Evolutionary conservation across 2,329 filamentous ascomycete genomes (phyloP), one percentile per base, ranked within the genome.

Genomic region (Sporothrix phasma): DNA sequence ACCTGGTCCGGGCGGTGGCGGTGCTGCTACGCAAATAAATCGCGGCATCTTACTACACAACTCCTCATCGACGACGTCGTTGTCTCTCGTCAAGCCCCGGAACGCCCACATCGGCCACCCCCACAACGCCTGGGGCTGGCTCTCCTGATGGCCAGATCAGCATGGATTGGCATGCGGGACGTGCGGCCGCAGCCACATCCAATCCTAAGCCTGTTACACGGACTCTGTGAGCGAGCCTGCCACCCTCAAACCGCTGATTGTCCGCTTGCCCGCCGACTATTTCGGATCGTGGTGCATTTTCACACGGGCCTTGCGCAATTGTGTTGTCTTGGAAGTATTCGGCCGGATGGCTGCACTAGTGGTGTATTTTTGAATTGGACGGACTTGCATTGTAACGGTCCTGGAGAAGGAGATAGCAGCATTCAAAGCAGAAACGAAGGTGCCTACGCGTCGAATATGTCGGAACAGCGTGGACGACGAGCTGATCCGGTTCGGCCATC

Each of bases 141-240:
- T 2, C 11, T 19, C 26, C 47, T 2, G 37, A 19, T 11, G 49
- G 47, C 29, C 39, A 54, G 4, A 2, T 51, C 5, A 29, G 49
- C 19, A 53, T 66, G 34, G 62, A 60, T 11, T 67, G 66, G 66
- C 62, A 65, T 15, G 47, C 51, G n/a, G n/a, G 64, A 66, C n/a
- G 15, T 62, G 1, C 60, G 4, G 43, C 13, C 47, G 17, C 22
- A 7, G 2, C 46, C 45, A 5, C 22, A 13, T 3, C 7, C 56
- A 3, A 17, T 31, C 6, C 34, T 34, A 0, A 13, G 17, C 1
- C 15, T 11, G 1, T 45, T 58, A n/a, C 8, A 31, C 47, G 15
- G 46, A 24, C 22, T 17, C 49, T 3, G 15, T 17, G 11, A 19
- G 43, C 34, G 43, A 49, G 22, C 10, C 26, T 2, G 15, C 13